These are phyloP conservation scores for Rhynchospora breviuscula DNA, from an alignment of 176 grass and related monocot genomes.

Conservation along the genomic window DNA sequence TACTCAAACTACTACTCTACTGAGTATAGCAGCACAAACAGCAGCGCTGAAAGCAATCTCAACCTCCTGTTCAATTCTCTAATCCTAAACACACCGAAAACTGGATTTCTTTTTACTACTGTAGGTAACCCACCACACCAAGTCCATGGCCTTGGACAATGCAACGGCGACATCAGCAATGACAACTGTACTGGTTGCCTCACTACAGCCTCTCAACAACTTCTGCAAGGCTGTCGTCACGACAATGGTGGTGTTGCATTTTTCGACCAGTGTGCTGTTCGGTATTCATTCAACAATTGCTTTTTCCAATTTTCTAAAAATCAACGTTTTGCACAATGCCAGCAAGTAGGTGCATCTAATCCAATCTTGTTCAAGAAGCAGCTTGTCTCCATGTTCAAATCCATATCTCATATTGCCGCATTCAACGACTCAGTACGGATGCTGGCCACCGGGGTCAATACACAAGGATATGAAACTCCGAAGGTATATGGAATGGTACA, in stretches of 20 bases:
- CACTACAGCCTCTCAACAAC: not conserved
- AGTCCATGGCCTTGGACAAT: conserved; percentile 33
- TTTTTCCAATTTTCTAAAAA: too few species aligned
- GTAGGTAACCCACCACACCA: conserved; percentile 17
- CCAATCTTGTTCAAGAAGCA: too few species aligned
- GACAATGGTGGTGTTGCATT: conserved; percentile 29
- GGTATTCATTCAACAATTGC: conserved; percentile 36
- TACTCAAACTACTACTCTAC: too few species aligned
- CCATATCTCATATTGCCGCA: not conserved
- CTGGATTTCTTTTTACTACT: not conserved
- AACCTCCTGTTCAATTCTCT: not conserved
- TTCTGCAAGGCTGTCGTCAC: conserved; percentile 10
- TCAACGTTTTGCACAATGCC: too few species aligned
- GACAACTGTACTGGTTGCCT: conserved; percentile 35
- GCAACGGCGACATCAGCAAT: conserved; percentile 37
- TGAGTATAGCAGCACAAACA: too few species aligned
- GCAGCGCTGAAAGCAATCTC: too few species aligned
- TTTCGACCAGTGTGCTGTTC: conserved; percentile 32
- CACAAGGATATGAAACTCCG: not conserved
- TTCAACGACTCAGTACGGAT: not conserved
- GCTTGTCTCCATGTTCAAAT: not conserved
- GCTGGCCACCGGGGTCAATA: not conserved
- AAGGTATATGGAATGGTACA: not conserved
- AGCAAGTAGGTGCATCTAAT: too few species aligned
- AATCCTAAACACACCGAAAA: conserved; percentile 11